Evolutionary conservation across 2,329 filamentous ascomycete species (phyloP), one percentile per base, ranked within the genome.

Genomic region (Aspergillus aculeatus): DNA sequence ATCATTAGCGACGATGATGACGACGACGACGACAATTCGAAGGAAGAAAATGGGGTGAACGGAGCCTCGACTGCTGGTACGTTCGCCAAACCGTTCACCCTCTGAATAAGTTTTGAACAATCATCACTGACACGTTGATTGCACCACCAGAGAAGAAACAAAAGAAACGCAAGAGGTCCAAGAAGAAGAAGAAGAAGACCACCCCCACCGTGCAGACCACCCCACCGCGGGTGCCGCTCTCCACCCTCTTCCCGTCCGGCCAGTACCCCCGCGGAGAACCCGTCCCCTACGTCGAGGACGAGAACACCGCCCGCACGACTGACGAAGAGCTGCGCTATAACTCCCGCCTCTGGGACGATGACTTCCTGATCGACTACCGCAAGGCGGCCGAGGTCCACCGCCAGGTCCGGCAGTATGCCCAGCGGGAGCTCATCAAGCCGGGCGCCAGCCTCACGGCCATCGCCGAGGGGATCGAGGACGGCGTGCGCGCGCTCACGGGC

Each of bases 321-420:
- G 74, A 68, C 59, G 80, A 81, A 63, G 82, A 84, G 70, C 67
- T 75, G 54, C 75, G 80, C 32, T 75, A 81, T 60, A 62, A 78
- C 21, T 66, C 71, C 12, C 71, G 71, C 56, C 72, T 77, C 56
- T 73, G 79, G 66, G 80, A 83, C 61, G 73, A 77, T 23, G 75
- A 74, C 12, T 84, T 83, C 64, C 73, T 85, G 23, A 73, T 72
- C 24, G 77, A 85, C 59, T 86, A 85, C 69, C 81, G 83, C 51
- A 78, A 84, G 69, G 83, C 81, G 10, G 83, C 83, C 0, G 83
- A 85, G 66, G 75, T 83, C 50, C 83, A 86, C 68, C 78, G 83
- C 49, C 80, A 85, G 69, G 81, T 83, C 50, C 80, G 83, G 26
- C 77, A 78, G 48, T 83, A 79, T 69, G 79, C 79, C 5, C 81